Evolutionary conservation across 2,329 filamentous ascomycete species (phyloP).

Genomic region (Penicillium brasilianum): DNA sequence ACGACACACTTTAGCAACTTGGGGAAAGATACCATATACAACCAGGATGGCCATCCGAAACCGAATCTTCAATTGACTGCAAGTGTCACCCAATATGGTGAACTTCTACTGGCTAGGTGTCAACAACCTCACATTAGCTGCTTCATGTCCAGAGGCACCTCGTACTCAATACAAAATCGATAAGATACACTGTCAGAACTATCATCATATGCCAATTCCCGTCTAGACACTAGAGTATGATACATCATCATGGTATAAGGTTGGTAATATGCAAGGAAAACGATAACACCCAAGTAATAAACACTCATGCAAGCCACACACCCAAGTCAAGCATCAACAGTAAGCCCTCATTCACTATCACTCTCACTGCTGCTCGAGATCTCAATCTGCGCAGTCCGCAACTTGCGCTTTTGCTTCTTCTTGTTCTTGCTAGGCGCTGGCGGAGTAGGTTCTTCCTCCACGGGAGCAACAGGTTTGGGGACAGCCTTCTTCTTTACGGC

Average conservation of each 20-base stretch:
- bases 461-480: neutral
- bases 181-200: neutral
- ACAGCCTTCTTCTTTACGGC: constrained; percentile 8
- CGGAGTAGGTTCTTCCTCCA: constrained; percentile 18
- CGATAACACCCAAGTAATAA: constrained; percentile 5
- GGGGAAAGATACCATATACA: no score
- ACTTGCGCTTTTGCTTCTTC: constrained; percentile 34
- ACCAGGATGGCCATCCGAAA: no score
- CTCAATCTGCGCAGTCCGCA: constrained; percentile 31
- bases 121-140: no score
- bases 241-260: constrained; percentile 19
- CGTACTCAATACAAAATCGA: no score
- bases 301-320: neutral
- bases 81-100: no score
- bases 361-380: constrained; percentile 35
- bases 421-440: constrained; percentile 24
- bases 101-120: no score
- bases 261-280: constrained; percentile 20
- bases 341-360: constrained; percentile 28
- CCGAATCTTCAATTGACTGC: no score
- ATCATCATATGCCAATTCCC: constrained; percentile 7
- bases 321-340: neutral
- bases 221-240: constrained; percentile 4
- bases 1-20: no score
- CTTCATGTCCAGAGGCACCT: no score